Conservation (phyloP, 805 yeast genomes). For the Ogataea saltuana region DNA sequence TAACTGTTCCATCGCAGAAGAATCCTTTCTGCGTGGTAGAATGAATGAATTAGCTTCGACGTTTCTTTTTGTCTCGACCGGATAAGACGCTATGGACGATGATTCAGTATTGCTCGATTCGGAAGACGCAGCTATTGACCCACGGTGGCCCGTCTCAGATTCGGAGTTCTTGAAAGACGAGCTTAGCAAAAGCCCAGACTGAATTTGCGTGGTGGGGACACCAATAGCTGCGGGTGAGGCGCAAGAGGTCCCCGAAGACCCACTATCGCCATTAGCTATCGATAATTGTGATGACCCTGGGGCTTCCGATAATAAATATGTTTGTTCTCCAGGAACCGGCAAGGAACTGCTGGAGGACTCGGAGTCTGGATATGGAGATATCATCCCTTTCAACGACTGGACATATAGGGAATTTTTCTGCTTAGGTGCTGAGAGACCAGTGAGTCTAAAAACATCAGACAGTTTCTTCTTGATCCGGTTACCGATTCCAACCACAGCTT, state of each 20-base stretch:
- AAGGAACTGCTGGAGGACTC: constrained; percentile 15
- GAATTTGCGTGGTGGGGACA: background rate
- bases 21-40: constrained; percentile 14
- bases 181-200: constrained; percentile 2
- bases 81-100: constrained; percentile 30
- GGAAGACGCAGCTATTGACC: constrained; percentile 23
- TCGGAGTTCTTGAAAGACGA: constrained; percentile 2
- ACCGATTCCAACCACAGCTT: constrained; percentile 84
- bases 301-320: constrained; percentile 19
- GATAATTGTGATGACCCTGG: constrained; percentile 13
- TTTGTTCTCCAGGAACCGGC: constrained; percentile 12
- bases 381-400: constrained; percentile 20
- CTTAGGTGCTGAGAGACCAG: constrained; percentile 21
- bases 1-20: constrained; percentile 24
- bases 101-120: constrained; percentile 37
- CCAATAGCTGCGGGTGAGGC: constrained; percentile 2
- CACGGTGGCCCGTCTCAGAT: constrained; percentile 10
- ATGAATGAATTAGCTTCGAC: constrained; percentile 24
- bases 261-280: background rate
- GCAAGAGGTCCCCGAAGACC: constrained; percentile 1
- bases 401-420: constrained; percentile 19
- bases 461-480: constrained; percentile 56
- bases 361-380: constrained; percentile 16
- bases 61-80: constrained; percentile 25
- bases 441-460: constrained; percentile 39